phyloP scores from a whole-genome alignment of 257 asterid genomes.

The Scutellaria minor region DNA sequence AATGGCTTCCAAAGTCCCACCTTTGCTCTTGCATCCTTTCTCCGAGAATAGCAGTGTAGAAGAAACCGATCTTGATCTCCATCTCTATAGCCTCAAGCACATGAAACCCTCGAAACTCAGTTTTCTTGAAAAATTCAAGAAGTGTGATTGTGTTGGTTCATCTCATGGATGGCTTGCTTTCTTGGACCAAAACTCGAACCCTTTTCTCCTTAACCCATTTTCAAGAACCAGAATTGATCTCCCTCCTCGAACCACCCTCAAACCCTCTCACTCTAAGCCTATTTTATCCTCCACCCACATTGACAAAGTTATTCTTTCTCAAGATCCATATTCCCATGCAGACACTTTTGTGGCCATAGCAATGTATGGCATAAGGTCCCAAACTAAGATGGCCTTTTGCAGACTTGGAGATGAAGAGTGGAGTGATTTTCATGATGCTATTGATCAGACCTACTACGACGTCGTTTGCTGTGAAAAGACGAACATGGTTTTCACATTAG shows the following conservation, averaged over 20 bases:
- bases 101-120: not conserved
- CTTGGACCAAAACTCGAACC: not conserved
- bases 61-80: too few relatives aligned
- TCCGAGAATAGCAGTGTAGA: not conserved
- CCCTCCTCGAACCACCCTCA: not conserved
- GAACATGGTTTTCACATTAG: not conserved
- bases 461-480: slow-evolving; percentile 14
- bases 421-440: slow-evolving; percentile 6
- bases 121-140: not conserved
- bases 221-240: slow-evolving; percentile 23
- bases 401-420: slow-evolving; percentile 18
- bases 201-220: slow-evolving; percentile 29
- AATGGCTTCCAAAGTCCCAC: slow-evolving; percentile 18
- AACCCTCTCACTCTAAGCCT: not conserved
- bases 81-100: slow-evolving; percentile 16
- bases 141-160: slow-evolving; percentile 25
- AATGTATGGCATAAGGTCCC: not conserved
- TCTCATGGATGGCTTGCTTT: slow-evolving; percentile 32
- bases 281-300: too few relatives aligned
- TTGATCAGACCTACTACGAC: slow-evolving; percentile 10
- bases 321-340: too few relatives aligned
- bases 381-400: slow-evolving; percentile 19
- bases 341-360: not conserved
- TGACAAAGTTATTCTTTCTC: too few relatives aligned
- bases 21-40: slow-evolving; percentile 15